A percentile compares a stretch with the other conserved stretches of the same genome.
Conservation (phyloP, 768 basidiomycete genomes). For the Tephrocybe rancida region DNA sequence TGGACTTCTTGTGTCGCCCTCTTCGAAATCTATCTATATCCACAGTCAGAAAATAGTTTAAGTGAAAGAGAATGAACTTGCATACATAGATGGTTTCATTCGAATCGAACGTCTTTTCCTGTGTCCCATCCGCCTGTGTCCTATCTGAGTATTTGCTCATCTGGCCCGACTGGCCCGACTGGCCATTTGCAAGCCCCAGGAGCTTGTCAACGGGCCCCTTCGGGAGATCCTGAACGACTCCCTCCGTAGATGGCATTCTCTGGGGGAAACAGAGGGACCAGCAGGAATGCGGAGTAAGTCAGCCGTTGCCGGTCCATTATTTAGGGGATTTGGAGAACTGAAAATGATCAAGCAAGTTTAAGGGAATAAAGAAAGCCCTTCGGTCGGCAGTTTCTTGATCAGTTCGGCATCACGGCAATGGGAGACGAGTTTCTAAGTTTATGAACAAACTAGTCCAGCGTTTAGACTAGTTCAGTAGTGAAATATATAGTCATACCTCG, state of each 20-base stretch:
- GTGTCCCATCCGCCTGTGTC: not conserved
- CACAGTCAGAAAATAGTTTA: not conserved
- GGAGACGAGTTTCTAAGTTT: no score
- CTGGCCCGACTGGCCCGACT: not conserved
- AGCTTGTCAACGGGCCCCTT: not conserved
- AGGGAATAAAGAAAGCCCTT: not conserved
- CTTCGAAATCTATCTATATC: conserved; percentile 25
- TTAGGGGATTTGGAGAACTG: not conserved
- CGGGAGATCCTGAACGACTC: not conserved
- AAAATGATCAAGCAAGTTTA: not conserved
- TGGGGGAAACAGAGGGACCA: no score
- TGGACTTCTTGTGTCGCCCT: conserved; percentile 25
- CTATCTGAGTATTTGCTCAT: not conserved
- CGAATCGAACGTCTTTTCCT: not conserved
- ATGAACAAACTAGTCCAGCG: no score
- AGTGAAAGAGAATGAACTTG: not conserved
- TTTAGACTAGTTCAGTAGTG: no score
- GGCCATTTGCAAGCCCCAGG: not conserved
- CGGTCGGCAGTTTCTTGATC: no score
- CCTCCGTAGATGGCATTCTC: not conserved
- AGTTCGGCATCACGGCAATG: no score
- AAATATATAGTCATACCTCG: no score
- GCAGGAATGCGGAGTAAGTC: no score
- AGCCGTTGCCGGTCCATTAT: not conserved
- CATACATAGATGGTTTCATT: conserved; percentile 14